These are phyloP conservation scores for Neurospora discreta DNA, from an alignment of 495 filamentous ascomycete species.

Conservation along the genomic window DNA sequence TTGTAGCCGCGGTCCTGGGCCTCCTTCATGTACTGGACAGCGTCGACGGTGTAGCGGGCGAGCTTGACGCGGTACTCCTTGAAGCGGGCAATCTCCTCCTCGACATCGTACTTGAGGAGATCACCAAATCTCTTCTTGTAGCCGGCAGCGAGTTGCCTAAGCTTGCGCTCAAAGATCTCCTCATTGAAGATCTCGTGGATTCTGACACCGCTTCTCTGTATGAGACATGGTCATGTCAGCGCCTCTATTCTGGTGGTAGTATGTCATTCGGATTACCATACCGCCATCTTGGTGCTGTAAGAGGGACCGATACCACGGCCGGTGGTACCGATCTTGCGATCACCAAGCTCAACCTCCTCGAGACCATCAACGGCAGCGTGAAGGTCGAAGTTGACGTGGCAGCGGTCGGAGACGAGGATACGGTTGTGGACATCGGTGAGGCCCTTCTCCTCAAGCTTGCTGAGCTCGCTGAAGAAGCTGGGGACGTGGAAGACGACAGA, in stretches of 20 bases:
- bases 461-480: constrained; percentile 76
- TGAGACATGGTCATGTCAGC: neutral
- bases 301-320: constrained; percentile 64
- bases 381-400: constrained; percentile 75
- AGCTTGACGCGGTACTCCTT: constrained; percentile 57
- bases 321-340: constrained; percentile 45
- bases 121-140: constrained; percentile 69
- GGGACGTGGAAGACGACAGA: constrained; percentile 72
- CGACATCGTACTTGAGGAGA: constrained; percentile 61
- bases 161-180: constrained; percentile 55
- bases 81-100: constrained; percentile 60
- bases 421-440: constrained; percentile 50
- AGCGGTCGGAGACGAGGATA: constrained; percentile 71
- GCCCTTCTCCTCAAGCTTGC: constrained; percentile 59
- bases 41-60: constrained; percentile 60
- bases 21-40: constrained; percentile 43
- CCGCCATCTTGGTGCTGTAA: constrained; percentile 69
- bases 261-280: neutral
- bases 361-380: constrained; percentile 74
- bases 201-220: constrained; percentile 53
- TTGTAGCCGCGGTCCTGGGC: constrained; percentile 48
- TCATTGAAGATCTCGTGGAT: constrained; percentile 66
- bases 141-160: constrained; percentile 51
- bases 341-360: constrained; percentile 64
- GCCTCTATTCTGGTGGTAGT: neutral